Evolutionary conservation across 108 stramenopile genomes (phyloP), one percentile per base, ranked within the genome.

Genomic region (Skeletonema tropicum): DNA sequence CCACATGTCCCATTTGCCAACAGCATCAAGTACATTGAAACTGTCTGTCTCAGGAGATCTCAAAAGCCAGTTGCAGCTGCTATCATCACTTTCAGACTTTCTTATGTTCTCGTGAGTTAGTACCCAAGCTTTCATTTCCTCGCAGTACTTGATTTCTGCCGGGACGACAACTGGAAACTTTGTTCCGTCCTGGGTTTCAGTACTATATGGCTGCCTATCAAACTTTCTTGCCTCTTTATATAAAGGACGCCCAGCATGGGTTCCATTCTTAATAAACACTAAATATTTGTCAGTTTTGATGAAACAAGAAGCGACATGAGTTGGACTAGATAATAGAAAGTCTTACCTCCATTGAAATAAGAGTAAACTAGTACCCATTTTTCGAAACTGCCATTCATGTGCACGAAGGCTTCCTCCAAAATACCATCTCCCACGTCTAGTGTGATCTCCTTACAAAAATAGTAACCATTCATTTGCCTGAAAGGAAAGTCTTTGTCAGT

Each of bases 71-170:
- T 62, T 31, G 30, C 61, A 62, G 61, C 61, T 38, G 35, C 36
- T 38, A 13, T 33, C 32, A 25, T 62, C 61, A 38, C 15, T 21
- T 36, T 41, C 65, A 30, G 39, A 36, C 25, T 62, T 62, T 0
- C 17, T 7, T 6, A 62, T 62, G 12, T 62, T 36, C 10, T 62
- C 61, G 11, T 62, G 61, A 17, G 61, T 38, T 33, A 62, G 25
- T 3, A 62, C 61, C 61, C 61, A 62, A 30, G 61, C 61, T 17
- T 23, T 62, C 19, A 62, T 62, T 21, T 62, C 61, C 10, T 62
- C 61, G 30, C 61, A 62, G 30, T 62, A 62, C 29, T 38, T 33
- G 33, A 62, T 62, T 38, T 62, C 61, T 33, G 61, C 61, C 35
- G 61, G 36, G 26, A 62, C 1, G 8, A 62, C 61, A 55, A 23